phyloP scores from a whole-genome alignment of 2,329 filamentous ascomycete species.

The Davidsoniella virescens region DNA sequence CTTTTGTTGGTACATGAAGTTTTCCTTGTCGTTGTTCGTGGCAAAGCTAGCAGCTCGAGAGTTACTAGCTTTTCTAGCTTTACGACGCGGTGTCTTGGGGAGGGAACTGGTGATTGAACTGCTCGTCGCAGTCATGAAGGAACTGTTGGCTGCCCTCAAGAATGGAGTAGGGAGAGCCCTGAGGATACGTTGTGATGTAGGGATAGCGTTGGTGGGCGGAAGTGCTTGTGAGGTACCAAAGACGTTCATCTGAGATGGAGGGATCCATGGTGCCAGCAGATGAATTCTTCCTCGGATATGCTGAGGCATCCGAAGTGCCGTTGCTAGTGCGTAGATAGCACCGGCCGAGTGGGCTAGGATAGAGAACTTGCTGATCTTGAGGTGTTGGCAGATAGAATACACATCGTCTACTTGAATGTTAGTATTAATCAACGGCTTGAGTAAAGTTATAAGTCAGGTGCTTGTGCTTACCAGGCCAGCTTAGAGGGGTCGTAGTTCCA shows the following conservation, averaged over 20 bases:
- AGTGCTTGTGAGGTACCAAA: constrained; percentile 57
- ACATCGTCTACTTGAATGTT: constrained; percentile 46
- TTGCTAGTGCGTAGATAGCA: constrained; percentile 93
- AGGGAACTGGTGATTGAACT: constrained; percentile 67
- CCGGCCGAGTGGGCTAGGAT: constrained; percentile 91
- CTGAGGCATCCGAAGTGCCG: constrained; percentile 86
- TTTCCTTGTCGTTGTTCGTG: constrained; percentile 35
- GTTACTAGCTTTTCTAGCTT: constrained; percentile 31
- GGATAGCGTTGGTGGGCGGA: constrained; percentile 70
- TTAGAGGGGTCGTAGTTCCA: constrained; percentile 68
- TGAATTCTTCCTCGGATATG: constrained; percentile 91
- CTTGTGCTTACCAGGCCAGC: constrained; percentile 64
- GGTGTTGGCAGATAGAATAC: constrained; percentile 75
- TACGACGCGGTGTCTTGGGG: constrained; percentile 45
- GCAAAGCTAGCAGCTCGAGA: constrained; percentile 14
- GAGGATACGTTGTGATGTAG: constrained; percentile 80
- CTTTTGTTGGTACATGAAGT: constrained; percentile 19
- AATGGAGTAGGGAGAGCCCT: constrained; percentile 80
- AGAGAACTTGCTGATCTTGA: constrained; percentile 92
- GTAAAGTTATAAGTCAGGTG: constrained; percentile 9
- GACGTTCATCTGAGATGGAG: constrained; percentile 78
- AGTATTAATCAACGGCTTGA: background rate
- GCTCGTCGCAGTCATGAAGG: constrained; percentile 84
- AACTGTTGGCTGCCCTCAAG: constrained; percentile 85
- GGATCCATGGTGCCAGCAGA: constrained; percentile 90